Evolutionary conservation across 768 basidiomycete genomes (phyloP), one percentile per base, ranked within the genome.

Genomic region (Megacollybia marginata): DNA sequence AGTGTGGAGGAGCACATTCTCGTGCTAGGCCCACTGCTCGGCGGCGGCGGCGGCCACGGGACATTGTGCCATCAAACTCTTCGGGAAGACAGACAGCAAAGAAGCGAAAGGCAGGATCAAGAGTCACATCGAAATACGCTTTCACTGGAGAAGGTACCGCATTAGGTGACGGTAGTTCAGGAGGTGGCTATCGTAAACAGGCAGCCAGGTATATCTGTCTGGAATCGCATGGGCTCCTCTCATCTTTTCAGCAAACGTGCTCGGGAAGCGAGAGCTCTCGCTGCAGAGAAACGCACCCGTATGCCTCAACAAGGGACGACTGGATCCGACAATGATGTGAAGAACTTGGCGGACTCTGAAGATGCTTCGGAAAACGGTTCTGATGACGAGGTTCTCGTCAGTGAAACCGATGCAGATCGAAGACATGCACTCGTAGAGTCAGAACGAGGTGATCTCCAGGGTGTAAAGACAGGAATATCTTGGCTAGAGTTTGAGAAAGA

Each of bases 1-100:
- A 89, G 87, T 90, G 88, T 54, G 89, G 90, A 48, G 89, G 88
- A 12, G 88, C 89, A 12, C 85, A 90, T 59, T 67, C 72, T 5
- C 76, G 80, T 40, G 58, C 75, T 5, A 76, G 83, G 4, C 82
- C 84, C n/a, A 68, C 74, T 23, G 65, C 71, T 6, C 56, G 65
- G 13, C 71, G 71, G 18, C 74, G 74, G 2, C 68, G 74, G 19
- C 60, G 60, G 6, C 64, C 60, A 33, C 61, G 65, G 31, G 65
- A 69, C 42, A 68, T 71, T 1, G 69, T 73, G 2, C 76, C 84
- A 1, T 84, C 83, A 4, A 65, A 67, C 35, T 69, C 74, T 44
- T 82, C 80, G 7, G 83, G 81, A 9, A 68, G 71, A 15, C 85
- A 86, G 62, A 82, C 80, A 1, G 69, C 67, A 5, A 87, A 80